Conservation (phyloP, 148 eudicot genomes). For the Rhododendron griersonianum region DNA sequence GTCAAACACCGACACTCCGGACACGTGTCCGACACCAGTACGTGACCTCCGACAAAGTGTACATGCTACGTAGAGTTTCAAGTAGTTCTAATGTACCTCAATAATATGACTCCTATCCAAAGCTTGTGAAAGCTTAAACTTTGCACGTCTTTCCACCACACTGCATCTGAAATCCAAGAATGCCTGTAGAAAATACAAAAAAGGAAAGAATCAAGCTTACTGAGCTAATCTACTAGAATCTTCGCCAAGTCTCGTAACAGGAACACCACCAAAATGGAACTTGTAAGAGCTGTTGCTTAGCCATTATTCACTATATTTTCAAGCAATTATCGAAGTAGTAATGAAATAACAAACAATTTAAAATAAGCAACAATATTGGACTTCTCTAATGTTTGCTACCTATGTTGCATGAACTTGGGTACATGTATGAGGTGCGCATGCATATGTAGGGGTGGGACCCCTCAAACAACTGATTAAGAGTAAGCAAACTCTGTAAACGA, state of each 20-base stretch:
- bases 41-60: not conserved
- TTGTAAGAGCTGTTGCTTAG: not conserved
- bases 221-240: not conserved
- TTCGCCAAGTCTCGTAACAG: not conserved
- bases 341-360: not conserved
- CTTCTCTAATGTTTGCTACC: not conserved
- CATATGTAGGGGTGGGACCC: not conserved
- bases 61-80: not conserved
- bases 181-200: conserved; percentile 46
- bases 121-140: conserved; percentile 75
- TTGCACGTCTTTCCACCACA: conserved; percentile 83
- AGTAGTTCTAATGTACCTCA: conserved; percentile 46
- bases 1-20: not conserved
- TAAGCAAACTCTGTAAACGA: not conserved
- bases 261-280: not conserved
- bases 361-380: not conserved
- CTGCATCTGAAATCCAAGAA: conserved; percentile 89
- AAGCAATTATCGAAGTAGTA: not conserved
- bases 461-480: not conserved
- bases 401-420: not conserved
- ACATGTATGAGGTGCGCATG: not conserved
- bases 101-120: conserved; percentile 78
- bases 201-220: not conserved
- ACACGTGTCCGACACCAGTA: not conserved
- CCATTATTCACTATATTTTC: not conserved